Conservation (phyloP, 352 stramenopile species). For the Thalassiosira tumida region DNA sequence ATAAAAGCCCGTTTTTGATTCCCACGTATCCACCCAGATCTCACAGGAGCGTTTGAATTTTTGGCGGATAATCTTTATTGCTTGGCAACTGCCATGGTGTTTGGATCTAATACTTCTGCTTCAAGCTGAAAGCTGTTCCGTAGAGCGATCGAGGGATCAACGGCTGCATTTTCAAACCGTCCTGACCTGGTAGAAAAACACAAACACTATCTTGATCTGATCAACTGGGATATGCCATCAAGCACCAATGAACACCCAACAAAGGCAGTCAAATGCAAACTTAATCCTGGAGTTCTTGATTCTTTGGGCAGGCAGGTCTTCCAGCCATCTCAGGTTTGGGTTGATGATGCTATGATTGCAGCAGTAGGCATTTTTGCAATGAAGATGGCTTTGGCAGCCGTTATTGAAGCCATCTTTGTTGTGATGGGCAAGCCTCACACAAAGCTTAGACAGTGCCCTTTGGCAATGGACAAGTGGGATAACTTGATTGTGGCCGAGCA, state of each 20-base stretch:
- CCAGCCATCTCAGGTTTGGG: constrained; percentile 2
- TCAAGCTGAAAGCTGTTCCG: constrained; percentile 59
- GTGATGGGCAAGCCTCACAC: constrained; percentile 51
- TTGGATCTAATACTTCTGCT: constrained; percentile 48
- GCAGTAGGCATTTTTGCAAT: neutral
- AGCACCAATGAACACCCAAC: neutral
- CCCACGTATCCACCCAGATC: constrained; percentile 29
- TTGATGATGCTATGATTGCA: constrained; percentile 58
- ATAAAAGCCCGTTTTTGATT: constrained; percentile 65
- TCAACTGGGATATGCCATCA: constrained; percentile 2
- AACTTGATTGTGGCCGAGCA: neutral
- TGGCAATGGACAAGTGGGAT: constrained; percentile 74
- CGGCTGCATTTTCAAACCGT: neutral
- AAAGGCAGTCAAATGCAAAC: neutral
- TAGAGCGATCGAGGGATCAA: constrained; percentile 38
- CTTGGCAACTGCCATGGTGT: constrained; percentile 61
- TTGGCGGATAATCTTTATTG: neutral
- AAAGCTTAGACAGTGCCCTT: constrained; percentile 2
- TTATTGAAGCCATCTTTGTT: constrained; percentile 67
- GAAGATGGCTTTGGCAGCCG: neutral
- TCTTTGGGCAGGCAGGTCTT: neutral
- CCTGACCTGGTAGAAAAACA: constrained; percentile 49
- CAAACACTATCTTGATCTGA: constrained; percentile 33
- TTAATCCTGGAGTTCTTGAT: constrained; percentile 1
- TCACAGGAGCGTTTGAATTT: constrained; percentile 63